These are phyloP conservation scores for Beauveria australis DNA, from an alignment of 2,329 filamentous ascomycete species.

Conservation along the genomic window DNA sequence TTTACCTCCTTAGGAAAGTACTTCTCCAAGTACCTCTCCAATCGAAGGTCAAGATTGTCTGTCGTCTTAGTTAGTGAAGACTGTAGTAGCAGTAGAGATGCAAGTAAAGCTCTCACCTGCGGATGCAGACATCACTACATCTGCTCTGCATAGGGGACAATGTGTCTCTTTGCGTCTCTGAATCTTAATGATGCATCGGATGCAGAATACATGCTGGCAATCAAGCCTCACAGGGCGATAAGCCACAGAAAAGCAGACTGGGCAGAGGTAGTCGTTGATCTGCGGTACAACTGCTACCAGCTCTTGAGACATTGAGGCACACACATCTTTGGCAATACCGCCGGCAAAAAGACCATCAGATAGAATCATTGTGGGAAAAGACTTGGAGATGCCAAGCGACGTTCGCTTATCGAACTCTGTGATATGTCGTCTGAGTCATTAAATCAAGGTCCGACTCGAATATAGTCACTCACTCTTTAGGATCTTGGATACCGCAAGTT, in stretches of 20 bases:
- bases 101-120: constrained; percentile 37
- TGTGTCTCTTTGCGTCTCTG: constrained; percentile 59
- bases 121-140: constrained; percentile 63
- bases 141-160: constrained; percentile 69
- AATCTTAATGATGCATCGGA: constrained; percentile 72
- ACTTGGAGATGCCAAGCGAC: constrained; percentile 57
- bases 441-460: background rate
- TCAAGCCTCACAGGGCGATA: constrained; percentile 72
- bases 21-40: constrained; percentile 61
- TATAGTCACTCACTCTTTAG: constrained; percentile 58
- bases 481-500: constrained; percentile 70
- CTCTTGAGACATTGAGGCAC: constrained; percentile 63
- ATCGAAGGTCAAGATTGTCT: constrained; percentile 62
- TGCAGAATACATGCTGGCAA: constrained; percentile 75
- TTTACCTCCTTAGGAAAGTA: constrained; percentile 68
- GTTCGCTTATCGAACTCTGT: constrained; percentile 82
- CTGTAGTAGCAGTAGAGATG: background rate
- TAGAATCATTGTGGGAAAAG: constrained; percentile 51
- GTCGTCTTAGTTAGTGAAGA: constrained; percentile 1
- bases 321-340: constrained; percentile 66
- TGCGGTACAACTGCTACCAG: constrained; percentile 69
- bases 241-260: constrained; percentile 70
- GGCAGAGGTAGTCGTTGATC: constrained; percentile 76
- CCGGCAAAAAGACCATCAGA: constrained; percentile 55
- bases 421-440: constrained; percentile 11